Conservation (phyloP, 495 filamentous ascomycete species). For the Eremomyces bilateralis region DNA sequence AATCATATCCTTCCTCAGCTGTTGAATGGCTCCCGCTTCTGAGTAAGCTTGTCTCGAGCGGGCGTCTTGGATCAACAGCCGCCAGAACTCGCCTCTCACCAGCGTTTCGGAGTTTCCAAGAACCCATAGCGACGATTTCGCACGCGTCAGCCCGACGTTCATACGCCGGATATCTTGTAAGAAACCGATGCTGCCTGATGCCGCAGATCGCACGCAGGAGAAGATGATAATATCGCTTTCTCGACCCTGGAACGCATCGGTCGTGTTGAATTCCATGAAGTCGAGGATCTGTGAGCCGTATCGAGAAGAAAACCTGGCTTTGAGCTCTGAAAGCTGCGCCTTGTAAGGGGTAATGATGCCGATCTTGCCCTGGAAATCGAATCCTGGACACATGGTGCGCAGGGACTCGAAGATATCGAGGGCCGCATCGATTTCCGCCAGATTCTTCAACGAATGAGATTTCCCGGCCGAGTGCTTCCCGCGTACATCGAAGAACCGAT, state of each 20-base stretch:
- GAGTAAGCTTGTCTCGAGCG: conserved; percentile 54
- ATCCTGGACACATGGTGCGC: conserved; percentile 29
- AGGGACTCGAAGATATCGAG: conserved; percentile 66
- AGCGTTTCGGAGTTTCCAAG: conserved; percentile 76
- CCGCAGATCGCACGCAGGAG: conserved; percentile 83
- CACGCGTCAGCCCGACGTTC: conserved; percentile 95
- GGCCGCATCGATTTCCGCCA: conserved; percentile 64
- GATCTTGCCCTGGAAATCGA: conserved; percentile 61
- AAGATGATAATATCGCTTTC: conserved; percentile 98
- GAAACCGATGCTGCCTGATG: conserved; percentile 85
- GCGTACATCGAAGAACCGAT: conserved; percentile 93
- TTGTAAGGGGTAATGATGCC: conserved; percentile 98
- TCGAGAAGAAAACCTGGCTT: conserved; percentile 38
- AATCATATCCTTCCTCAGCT: conserved; percentile 34
- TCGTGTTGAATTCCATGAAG: conserved; percentile 88
- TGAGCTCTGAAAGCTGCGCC: conserved; percentile 66
- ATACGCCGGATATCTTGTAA: conserved; percentile 95
- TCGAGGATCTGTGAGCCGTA: conserved; percentile 59
- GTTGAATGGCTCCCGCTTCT: no score
- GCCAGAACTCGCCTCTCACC: conserved; percentile 76
- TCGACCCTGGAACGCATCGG: conserved; percentile 90
- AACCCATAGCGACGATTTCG: conserved; percentile 88
- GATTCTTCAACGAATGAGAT: conserved; percentile 78
- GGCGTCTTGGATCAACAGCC: conserved; percentile 59
- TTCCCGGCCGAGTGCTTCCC: conserved; percentile 60